Percentiles rank a stretch among this genome's conserved stretches.
These are phyloP conservation scores for Haematococcus lacustris DNA, from an alignment of 139 green algal species.

Conservation along the genomic window DNA sequence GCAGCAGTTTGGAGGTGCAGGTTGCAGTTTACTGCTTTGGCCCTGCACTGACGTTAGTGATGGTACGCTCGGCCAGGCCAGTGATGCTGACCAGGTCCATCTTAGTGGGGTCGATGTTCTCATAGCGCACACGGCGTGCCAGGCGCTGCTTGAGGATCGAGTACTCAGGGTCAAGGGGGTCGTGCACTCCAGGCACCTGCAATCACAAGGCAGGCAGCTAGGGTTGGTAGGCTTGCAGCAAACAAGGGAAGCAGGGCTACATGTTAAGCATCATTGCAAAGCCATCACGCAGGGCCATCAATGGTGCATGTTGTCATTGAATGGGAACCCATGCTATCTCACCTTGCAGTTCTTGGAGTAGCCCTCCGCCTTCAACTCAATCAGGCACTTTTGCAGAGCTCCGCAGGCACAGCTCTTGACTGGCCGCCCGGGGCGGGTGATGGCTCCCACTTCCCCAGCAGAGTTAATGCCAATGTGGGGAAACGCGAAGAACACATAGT, in stretches of 20 bases:
- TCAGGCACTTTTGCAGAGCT: conserved; percentile 55
- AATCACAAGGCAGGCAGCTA: neutral
- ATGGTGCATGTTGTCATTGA: too few species aligned
- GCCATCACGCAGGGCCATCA: too few species aligned
- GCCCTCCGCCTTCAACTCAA: conserved; percentile 37
- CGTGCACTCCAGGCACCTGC: conserved; percentile 45
- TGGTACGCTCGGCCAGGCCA: conserved; percentile 69
- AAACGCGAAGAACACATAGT: conserved; percentile 76
- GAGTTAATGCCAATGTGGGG: conserved; percentile 82
- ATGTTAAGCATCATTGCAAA: too few species aligned
- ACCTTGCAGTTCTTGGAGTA: conserved; percentile 29
- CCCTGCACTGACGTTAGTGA: conserved; percentile 63
- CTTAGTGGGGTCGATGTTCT: conserved; percentile 26
- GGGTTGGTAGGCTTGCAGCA: neutral
- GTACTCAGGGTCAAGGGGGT: conserved; percentile 71
- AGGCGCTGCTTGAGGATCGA: conserved; percentile 79
- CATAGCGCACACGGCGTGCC: conserved; percentile 40
- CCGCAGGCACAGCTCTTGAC: conserved; percentile 69
- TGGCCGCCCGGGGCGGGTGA: conserved; percentile 50
- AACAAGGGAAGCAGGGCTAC: too few species aligned
- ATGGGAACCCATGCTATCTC: too few species aligned
- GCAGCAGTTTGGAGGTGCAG: too few species aligned
- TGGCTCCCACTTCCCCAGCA: conserved; percentile 55
- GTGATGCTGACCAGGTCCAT: conserved; percentile 68
- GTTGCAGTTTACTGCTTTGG: too few species aligned